Base-by-base conservation (phyloP, 1,284 basidiomycete species). In the Apiotrichum mycotoxinovorans region DNA sequence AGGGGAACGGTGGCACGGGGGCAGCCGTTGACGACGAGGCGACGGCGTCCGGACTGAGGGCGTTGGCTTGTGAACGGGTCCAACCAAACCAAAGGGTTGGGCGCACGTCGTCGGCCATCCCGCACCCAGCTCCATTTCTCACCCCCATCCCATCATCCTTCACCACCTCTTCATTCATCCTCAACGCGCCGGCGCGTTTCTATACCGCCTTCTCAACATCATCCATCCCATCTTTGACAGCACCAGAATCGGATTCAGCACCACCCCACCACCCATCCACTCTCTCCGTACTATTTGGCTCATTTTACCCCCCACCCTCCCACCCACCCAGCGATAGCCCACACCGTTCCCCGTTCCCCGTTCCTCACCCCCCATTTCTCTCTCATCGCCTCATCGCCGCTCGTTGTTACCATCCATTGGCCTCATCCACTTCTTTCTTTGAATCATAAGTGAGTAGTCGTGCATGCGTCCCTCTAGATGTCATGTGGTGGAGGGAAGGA, bases 1-100 rank as follows among this genome's bases (percentile, higher is more conserved):
- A 46, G 41, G 53, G 33, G 35, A 49, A 51, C 50, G 57, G 54
- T 59, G 57, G 57, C 57, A 55, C 57, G 52, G 52, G 38, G 47
- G 37, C 43, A 51, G 47, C 57, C 48, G 54, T 48, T 42, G 54
- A 45, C 54, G 54, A 51, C 48, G 42, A 51, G 41, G 49, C 49
- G 49, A 51, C 45, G 23, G 53, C 40, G 49, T 49, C 43, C 48
- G 51, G 27, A 34, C n/a, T 12, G 22, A 37, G 30, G 40, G 47
- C 48, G 20, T 23, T n/a, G 43, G 35, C 49, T 40, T 23, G 41
- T 43, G 38, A 43, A 22, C 26, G 41, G 25, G 17, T 30, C 12
- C 30, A 30, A 30, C 30, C 30, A 30, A 5, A 52, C 56, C 45
- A 53, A 48, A 57, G 56, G 57, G 57, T 46, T 51, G 52, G 52